These are phyloP conservation scores for Delonix regia DNA, from an alignment of 306 rosid species.

Conservation along the genomic window DNA sequence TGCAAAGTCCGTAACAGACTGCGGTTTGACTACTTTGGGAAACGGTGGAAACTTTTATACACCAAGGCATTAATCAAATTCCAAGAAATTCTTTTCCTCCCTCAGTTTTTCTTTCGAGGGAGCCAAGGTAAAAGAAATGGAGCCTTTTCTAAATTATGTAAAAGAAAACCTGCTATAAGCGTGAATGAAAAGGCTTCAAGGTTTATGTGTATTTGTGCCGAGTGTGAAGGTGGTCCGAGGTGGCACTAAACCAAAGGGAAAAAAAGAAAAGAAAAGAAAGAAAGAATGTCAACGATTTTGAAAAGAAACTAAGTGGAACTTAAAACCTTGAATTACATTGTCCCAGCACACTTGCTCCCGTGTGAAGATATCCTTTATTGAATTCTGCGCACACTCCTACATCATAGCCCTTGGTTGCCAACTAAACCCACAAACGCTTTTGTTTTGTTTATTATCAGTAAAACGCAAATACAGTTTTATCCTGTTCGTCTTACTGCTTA, in stretches of 20 bases:
- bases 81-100: constrained; percentile 63
- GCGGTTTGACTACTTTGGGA: constrained; percentile 33
- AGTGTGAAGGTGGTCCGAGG: constrained; percentile 89
- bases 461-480: not conserved
- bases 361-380: constrained; percentile 58
- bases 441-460: not conserved
- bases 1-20: constrained; percentile 28
- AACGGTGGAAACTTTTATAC: constrained; percentile 30
- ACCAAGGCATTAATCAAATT: constrained; percentile 44
- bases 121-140: constrained; percentile 36
- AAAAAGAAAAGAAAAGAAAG: constrained; percentile 43
- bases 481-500: not conserved
- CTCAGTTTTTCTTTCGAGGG: constrained; percentile 41
- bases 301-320: constrained; percentile 54
- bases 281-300: constrained; percentile 78
- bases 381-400: constrained; percentile 75
- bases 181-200: constrained; percentile 68
- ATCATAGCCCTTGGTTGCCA: constrained; percentile 45
- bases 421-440: constrained; percentile 35
- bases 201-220: constrained; percentile 64
- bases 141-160: constrained; percentile 62
- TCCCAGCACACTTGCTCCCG: constrained; percentile 51
- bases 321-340: constrained; percentile 51
- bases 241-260: constrained; percentile 50
- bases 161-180: constrained; percentile 56